Evolutionary conservation across 768 basidiomycete species (phyloP).

Genomic region (Leccinellum luteum): DNA sequence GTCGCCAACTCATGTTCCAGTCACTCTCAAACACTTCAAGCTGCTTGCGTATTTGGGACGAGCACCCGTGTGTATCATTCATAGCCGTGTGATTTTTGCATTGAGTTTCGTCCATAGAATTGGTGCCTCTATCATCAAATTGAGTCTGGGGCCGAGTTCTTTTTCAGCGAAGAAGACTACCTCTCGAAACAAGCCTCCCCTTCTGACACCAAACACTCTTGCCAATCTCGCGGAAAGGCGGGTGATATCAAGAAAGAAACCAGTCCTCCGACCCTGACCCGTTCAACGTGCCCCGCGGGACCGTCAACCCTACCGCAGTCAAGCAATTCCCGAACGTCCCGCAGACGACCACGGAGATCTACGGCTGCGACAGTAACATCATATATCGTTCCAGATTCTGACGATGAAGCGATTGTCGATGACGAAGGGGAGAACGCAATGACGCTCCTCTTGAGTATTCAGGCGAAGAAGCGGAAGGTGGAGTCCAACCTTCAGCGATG

Average conservation of each 20-base stretch:
- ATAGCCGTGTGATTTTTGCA: neutral
- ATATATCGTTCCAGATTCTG: slow-evolving; percentile 67
- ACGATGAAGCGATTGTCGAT: slow-evolving; percentile 56
- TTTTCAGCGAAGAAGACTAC: slow-evolving; percentile 68
- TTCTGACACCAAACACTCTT: slow-evolving; percentile 22
- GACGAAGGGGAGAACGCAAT: slow-evolving; percentile 37
- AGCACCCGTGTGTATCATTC: slow-evolving; percentile 46
- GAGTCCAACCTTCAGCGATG: slow-evolving; percentile 57
- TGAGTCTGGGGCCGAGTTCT: slow-evolving; percentile 65
- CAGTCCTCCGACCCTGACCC: slow-evolving; percentile 30
- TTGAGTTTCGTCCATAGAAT: slow-evolving; percentile 36
- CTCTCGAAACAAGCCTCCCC: slow-evolving; percentile 35
- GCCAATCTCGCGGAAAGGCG: slow-evolving; percentile 24
- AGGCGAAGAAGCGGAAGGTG: slow-evolving; percentile 36
- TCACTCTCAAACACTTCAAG: slow-evolving; percentile 76
- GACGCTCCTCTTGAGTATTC: slow-evolving; percentile 27
- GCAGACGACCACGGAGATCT: slow-evolving; percentile 60
- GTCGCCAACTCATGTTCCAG: slow-evolving; percentile 47
- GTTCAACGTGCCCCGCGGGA: slow-evolving; percentile 18
- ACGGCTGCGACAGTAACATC: slow-evolving; percentile 52
- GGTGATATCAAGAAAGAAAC: slow-evolving; percentile 43
- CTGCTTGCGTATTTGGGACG: slow-evolving; percentile 66
- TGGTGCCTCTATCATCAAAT: slow-evolving; percentile 59
- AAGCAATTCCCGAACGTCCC: slow-evolving; percentile 26
- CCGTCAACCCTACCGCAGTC: slow-evolving; percentile 12